Conservation (phyloP, 352 stramenopile species). For the Pythium apleroticum region DNA sequence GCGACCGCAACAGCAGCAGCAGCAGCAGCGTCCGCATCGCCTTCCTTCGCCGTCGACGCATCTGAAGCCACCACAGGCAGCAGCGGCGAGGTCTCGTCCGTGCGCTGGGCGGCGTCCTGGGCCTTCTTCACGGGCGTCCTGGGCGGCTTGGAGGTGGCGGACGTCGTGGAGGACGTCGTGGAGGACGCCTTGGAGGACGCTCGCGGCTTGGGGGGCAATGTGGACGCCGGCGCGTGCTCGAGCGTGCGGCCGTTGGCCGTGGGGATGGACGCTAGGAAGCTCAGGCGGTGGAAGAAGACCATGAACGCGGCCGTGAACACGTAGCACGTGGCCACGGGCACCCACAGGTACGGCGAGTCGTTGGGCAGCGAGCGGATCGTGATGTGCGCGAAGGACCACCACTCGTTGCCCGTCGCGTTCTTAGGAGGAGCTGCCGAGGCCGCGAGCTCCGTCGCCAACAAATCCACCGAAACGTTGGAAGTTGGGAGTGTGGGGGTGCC, state of each 20-base stretch:
- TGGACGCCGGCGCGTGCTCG: neutral
- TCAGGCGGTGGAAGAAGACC: slow-evolving; percentile 71
- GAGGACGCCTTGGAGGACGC: slow-evolving; percentile 3
- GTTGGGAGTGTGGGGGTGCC: neutral
- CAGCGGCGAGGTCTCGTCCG: slow-evolving; percentile 15
- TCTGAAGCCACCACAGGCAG: neutral
- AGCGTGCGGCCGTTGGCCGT: slow-evolving; percentile 20
- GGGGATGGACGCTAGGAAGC: slow-evolving; percentile 59
- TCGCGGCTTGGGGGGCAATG: neutral
- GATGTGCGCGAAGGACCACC: slow-evolving; percentile 79
- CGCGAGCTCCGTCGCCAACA: neutral
- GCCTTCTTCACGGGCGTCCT: slow-evolving; percentile 20
- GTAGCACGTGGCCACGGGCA: slow-evolving; percentile 72
- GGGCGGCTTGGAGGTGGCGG: slow-evolving; percentile 7
- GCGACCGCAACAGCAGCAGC: neutral
- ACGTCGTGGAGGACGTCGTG: neutral
- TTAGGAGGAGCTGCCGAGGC: neutral
- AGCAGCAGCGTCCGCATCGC: no score
- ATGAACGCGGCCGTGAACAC: slow-evolving; percentile 74
- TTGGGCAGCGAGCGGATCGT: slow-evolving; percentile 80
- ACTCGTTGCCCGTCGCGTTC: slow-evolving; percentile 32
- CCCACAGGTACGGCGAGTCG: slow-evolving; percentile 77
- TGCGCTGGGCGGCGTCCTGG: slow-evolving; percentile 19
- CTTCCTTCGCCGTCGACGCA: neutral
- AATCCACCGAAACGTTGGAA: slow-evolving; percentile 10